Base-by-base conservation (phyloP, 2,329 filamentous ascomycete species). In the Aspergillus sergii region DNA sequence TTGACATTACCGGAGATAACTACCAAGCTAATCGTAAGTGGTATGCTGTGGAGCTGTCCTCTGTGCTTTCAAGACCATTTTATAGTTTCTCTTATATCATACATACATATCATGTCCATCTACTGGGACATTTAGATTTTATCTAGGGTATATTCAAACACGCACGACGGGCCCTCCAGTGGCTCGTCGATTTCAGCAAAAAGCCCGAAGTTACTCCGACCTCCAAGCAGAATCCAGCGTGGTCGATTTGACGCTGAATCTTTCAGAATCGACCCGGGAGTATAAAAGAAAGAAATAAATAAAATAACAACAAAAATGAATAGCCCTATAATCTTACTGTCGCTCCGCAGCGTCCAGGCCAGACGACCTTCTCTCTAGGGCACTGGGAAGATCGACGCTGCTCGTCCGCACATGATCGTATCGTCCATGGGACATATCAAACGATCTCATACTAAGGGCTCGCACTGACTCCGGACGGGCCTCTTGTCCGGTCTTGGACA, bases 401-500 rank as follows among this genome's bases (percentile, higher is more conserved):
- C 48, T 51, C 8, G 51, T 39, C 3, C 51, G 34, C 14, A 55
- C 51, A 30, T 39, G 51, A 26, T 55, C 51, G 32, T 55, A 55
- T 39, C 51, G 30, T 0, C 51, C 51, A 8, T 28, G 51, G 21
- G 51, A 55, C 32, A 39, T 9, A 7, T 55, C 51, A 5, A 55
- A 9, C 21, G 51, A 55, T 9, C 51, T 14, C 51, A 55, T 14
- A n/a, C 51, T 55, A 8, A 55, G 5, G 10, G 21, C 51, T 26
- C 51, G n/a, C 21, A 55, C 51, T 9, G 51, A 55, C n/a, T 55
- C 51, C 12, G 51, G 51, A 6, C 50, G 50, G n/a, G 16, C 26
- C n/a, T 53, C 50, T 34, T 53, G 50, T 6, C 19, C 51, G 5
- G 51, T 26, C 11, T 55, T 55, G 0, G 94, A 97, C n/a, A 99